Base-by-base conservation (phyloP, 768 basidiomycete species). In the Termitomyces sp. region DNA sequence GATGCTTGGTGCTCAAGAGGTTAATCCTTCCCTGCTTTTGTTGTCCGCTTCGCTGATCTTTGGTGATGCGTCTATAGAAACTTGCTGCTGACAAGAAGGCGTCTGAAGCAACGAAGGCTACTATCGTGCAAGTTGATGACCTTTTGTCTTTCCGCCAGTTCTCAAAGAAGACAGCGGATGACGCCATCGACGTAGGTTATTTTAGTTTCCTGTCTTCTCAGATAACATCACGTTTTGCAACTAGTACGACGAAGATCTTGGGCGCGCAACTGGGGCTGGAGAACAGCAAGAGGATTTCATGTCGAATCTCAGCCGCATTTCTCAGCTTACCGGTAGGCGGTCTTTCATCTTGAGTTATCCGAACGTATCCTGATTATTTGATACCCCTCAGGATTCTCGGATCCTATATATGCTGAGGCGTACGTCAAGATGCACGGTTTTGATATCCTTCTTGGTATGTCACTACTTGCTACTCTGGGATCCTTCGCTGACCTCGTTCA, bases 401-500 rank as follows among this genome's bases (percentile, higher is more conserved):
- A 98, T 72, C 94, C 96, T 12, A 94, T 99, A 64, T 98, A 98
- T 68, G 96, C 96, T 8, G 97, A 99, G 73, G 96, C 96, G 2
- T 94, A 93, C 69, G 96, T 98, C 66, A 96, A 95, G 73, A 93
- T 98, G 75, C 93, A 98, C 65, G 94, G 95, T 42, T 98, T 98
- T 73, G 96, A 99, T 72, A 97, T 99, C 69, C 76, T 94, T 45
- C 85, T 99, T 3, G 94, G 92, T 92, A 57, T 28, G 79, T 70
- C 39, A 36, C 13, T 40, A 36, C 12, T 49, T 33, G 15, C 46
- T 36, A n/a, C 13, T 15, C 32, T 16, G 9, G 20, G 32, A 42
- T 56, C 22, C 42, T 58, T 50, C 56, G n/a, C 57, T 46, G 28
- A 45, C 18, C 44, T 36, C 36, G 7, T 45, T 38, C 15, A 16